Percentiles rank a stretch among this genome's conserved stretches.
Evolutionary conservation across 2,329 filamentous ascomycete genomes (phyloP).

Genomic region (Sclerotinia nivalis): DNA sequence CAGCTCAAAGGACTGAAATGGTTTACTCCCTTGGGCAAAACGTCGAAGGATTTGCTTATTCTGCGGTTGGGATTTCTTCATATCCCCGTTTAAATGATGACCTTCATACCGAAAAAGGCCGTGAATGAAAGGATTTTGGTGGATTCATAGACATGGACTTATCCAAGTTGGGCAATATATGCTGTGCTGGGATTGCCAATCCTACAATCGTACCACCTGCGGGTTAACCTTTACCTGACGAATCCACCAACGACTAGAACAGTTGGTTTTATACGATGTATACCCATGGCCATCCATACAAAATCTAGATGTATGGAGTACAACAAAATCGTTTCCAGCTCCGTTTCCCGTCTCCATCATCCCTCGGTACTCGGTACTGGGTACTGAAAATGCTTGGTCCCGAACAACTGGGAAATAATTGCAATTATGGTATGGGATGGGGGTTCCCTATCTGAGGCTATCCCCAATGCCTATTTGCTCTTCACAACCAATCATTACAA

Average conservation of each 20-base stretch:
- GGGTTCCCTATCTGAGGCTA: background rate
- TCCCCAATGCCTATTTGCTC: too few relatives aligned
- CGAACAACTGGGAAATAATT: background rate
- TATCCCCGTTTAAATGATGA: background rate
- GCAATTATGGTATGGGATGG: background rate
- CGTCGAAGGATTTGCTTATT: background rate
- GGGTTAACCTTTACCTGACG: background rate
- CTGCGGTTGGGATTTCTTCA: background rate
- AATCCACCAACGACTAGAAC: constrained; percentile 14
- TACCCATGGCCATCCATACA: background rate
- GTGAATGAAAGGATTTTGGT: background rate
- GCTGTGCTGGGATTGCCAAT: background rate
- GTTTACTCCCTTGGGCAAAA: background rate
- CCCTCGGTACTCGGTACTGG: background rate
- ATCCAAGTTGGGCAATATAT: background rate
- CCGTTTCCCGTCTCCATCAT: background rate
- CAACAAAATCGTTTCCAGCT: background rate
- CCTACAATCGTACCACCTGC: constrained; percentile 5
- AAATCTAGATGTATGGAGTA: background rate
- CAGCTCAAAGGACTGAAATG: background rate
- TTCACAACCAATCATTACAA: too few relatives aligned
- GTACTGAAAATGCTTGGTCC: constrained; percentile 16
- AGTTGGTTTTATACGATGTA: constrained; percentile 10
- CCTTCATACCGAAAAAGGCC: background rate
- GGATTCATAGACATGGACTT: background rate